These are phyloP conservation scores for Leccinum truebloodii DNA, from an alignment of 768 basidiomycete genomes.

Conservation along the genomic window DNA sequence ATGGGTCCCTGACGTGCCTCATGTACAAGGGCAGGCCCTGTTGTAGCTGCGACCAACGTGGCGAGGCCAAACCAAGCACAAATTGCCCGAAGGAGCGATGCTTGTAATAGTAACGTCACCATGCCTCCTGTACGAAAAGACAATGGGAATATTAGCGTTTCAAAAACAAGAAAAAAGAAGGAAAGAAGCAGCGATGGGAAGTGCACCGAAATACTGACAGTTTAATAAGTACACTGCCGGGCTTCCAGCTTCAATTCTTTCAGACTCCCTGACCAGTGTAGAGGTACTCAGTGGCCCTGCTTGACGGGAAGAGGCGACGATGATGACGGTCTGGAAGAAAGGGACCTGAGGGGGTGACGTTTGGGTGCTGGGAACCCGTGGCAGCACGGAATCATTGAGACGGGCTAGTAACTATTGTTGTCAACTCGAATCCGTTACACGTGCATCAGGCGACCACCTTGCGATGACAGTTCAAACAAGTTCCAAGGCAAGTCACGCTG, in stretches of 20 bases:
- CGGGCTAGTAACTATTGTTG: not conserved
- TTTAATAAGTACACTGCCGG: not conserved
- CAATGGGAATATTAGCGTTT: not conserved
- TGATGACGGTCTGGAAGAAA: not conserved
- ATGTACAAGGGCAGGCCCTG: slow-evolving; percentile 12
- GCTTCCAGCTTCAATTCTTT: not conserved
- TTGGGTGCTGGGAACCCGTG: slow-evolving; percentile 1
- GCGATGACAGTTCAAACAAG: not conserved
- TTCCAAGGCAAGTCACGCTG: not conserved
- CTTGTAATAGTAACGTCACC: slow-evolving; percentile 10
- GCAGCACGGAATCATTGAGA: not conserved
- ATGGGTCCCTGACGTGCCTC: slow-evolving; percentile 27
- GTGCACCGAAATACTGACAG: slow-evolving; percentile 2
- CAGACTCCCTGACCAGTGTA: not conserved
- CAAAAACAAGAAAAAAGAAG: not conserved
- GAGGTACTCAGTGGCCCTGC: not conserved
- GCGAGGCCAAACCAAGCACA: slow-evolving; percentile 10
- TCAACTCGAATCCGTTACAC: slow-evolving; percentile 16
- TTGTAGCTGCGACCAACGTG: slow-evolving; percentile 19
- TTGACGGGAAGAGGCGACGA: not conserved
- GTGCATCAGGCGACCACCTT: slow-evolving; percentile 11
- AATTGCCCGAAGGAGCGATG: not conserved
- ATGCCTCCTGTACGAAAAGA: slow-evolving; percentile 9
- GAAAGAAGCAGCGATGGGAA: not conserved
- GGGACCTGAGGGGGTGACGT: not conserved